Evolutionary conservation across 106 monocot species (phyloP).

Genomic region (Phalaenopsis equestris): DNA sequence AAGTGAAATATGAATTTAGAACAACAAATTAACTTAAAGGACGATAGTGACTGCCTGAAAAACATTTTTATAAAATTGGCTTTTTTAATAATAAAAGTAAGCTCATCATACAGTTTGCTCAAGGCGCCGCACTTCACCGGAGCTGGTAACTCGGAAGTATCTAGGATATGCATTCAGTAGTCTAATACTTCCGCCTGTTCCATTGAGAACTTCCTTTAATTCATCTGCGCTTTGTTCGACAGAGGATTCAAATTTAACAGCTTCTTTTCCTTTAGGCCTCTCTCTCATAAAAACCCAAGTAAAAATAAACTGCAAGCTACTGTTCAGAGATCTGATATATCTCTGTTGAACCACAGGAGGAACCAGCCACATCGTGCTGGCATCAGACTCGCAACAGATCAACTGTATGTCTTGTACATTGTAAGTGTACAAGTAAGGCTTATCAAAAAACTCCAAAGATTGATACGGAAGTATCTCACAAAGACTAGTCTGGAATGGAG

Average conservation of each 20-base stretch:
- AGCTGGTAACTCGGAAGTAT: conserved; percentile 86
- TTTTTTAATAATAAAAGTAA: background rate
- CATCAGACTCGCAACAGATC: conserved; percentile 93
- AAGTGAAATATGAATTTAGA: background rate
- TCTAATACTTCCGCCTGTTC: conserved; percentile 43
- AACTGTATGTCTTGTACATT: conserved; percentile 93
- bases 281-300: conserved; percentile 84
- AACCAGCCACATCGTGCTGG: conserved; percentile 73
- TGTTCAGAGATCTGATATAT: conserved; percentile 46
- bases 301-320: conserved; percentile 46
- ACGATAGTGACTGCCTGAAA: background rate
- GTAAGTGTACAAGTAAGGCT: conserved; percentile 49
- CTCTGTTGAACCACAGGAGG: conserved; percentile 59
- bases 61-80: background rate
- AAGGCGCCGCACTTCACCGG: conserved; percentile 85
- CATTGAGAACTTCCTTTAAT: conserved; percentile 66
- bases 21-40: background rate
- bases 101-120: conserved; percentile 59
- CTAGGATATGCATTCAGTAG: conserved; percentile 62
- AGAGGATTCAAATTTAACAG: conserved; percentile 68
- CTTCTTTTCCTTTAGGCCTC: conserved; percentile 95
- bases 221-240: conserved; percentile 26
- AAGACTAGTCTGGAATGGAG: conserved; percentile 61
- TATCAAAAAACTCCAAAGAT: conserved; percentile 20
- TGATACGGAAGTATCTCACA: conserved; percentile 63